Evolutionary conservation across 2,329 filamentous ascomycete genomes (phyloP), one percentile per base, ranked within the genome.

Genomic region (Waltergamsia citrina): DNA sequence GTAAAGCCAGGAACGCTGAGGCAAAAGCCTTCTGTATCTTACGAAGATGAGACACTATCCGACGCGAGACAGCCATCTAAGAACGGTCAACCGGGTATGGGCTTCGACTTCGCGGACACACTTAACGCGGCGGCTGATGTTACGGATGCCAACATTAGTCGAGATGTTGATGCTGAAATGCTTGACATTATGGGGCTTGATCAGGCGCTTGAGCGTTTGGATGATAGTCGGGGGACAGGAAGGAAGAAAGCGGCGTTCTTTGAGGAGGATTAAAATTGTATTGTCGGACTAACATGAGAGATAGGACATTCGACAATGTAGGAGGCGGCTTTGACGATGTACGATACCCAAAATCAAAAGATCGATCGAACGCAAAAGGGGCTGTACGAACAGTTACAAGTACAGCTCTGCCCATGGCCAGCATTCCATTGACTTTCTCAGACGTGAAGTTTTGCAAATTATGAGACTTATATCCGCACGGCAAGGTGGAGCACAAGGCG

Each of bases 401-500:
- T n/a, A n/a, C n/a, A n/a, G n/a, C n/a, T n/a, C n/a, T n/a, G n/a
- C n/a, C n/a, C n/a, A n/a, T n/a, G n/a, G n/a, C n/a, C n/a, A n/a
- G n/a, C n/a, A n/a, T n/a, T n/a, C n/a, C n/a, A n/a, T n/a, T n/a
- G n/a, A n/a, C n/a, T n/a, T n/a, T n/a, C n/a, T n/a, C n/a, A n/a
- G n/a, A n/a, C n/a, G n/a, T n/a, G n/a, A n/a, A n/a, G n/a, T n/a
- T n/a, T n/a, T n/a, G n/a, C n/a, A n/a, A n/a, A n/a, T n/a, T n/a
- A n/a, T n/a, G n/a, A n/a, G n/a, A n/a, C n/a, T n/a, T n/a, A n/a
- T n/a, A 24, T 73, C 73, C 76, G 76, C 76, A 76, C 72, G 74
- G 74, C 74, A 69, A 74, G 76, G 76, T 81, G 76, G 75, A 81
- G 76, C 74, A 73, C 75, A 81, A 81, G 76, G 76, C 72, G 74